A percentile compares a stretch with the other conserved stretches of the same genome.
Conservation (phyloP, 306 rosid genomes). For the Quillaja saponaria region DNA sequence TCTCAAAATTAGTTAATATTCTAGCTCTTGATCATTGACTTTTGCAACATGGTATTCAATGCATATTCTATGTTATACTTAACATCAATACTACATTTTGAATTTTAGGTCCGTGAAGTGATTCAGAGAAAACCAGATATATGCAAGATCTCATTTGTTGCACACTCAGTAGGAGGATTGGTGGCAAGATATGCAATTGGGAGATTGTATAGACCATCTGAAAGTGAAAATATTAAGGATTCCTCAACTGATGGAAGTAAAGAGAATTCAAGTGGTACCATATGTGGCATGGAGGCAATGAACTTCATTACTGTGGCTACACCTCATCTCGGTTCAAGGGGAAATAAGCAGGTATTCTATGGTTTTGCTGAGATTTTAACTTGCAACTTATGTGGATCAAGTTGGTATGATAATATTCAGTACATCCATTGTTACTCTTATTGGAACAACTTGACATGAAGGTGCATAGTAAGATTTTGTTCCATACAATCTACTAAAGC, state of each 20-base stretch:
- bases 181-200: slow-evolving; percentile 95
- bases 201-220: slow-evolving; percentile 62
- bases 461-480: background rate
- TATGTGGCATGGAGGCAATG: slow-evolving; percentile 82
- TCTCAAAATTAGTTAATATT: slow-evolving; percentile 13
- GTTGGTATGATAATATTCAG: background rate
- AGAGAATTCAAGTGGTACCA: slow-evolving; percentile 51
- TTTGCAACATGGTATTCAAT: slow-evolving; percentile 16
- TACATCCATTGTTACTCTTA: too few species aligned
- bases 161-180: slow-evolving; percentile 97
- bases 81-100: too few species aligned
- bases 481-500: background rate
- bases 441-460: background rate
- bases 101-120: slow-evolving; percentile 62
- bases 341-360: slow-evolving; percentile 76
- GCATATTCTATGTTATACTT: slow-evolving; percentile 5
- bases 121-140: slow-evolving; percentile 68
- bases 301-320: slow-evolving; percentile 93
- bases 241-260: slow-evolving; percentile 36
- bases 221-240: slow-evolving; percentile 36
- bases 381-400: slow-evolving; percentile 18
- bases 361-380: background rate
- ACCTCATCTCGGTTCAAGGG: slow-evolving; percentile 98
- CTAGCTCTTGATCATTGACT: slow-evolving; percentile 13
- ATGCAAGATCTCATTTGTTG: slow-evolving; percentile 75